phyloP scores from a whole-genome alignment of 78 protist species.

The Dictyostelium firmibasis region DNA sequence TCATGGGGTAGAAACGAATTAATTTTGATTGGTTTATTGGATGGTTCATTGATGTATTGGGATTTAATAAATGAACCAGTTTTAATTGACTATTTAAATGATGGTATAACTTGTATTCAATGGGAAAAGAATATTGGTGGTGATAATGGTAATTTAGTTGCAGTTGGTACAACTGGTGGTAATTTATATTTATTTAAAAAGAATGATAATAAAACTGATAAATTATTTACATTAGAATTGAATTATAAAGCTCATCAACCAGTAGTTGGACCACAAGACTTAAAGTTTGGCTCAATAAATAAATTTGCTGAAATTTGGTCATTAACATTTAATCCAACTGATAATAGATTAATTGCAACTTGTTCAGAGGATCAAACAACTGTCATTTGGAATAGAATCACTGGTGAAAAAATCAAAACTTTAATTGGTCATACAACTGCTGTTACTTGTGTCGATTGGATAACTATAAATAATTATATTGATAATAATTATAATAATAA shows the following conservation, averaged over 20 bases:
- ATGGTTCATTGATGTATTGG: constrained; percentile 23
- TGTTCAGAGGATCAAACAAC: constrained; percentile 74
- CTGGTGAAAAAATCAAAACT: not conserved
- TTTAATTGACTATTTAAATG: not conserved
- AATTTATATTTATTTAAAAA: constrained; percentile 8
- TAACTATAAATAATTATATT: not conserved
- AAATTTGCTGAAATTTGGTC: constrained; percentile 79
- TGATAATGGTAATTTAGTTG: not conserved
- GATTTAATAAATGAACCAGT: not conserved
- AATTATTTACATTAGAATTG: constrained; percentile 9
- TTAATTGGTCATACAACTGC: constrained; percentile 56
- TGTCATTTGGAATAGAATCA: not conserved
- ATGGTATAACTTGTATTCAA: constrained; percentile 54
- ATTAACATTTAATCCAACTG: constrained; percentile 14
- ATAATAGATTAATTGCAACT: constrained; percentile 22
- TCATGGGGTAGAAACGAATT: constrained; percentile 15
- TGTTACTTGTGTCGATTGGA: constrained; percentile 71
- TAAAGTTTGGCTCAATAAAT: constrained; percentile 47
- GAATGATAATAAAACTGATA: not conserved
- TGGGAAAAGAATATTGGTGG: not conserved
- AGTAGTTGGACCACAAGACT: constrained; percentile 13
- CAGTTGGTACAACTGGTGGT: constrained; percentile 77
- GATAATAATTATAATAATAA: not conserved
- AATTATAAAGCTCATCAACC: constrained; percentile 25
- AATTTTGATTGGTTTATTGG: constrained; percentile 30